Base-by-base conservation (phyloP, 768 basidiomycete genomes). In the Glaciozyma antarctica region DNA sequence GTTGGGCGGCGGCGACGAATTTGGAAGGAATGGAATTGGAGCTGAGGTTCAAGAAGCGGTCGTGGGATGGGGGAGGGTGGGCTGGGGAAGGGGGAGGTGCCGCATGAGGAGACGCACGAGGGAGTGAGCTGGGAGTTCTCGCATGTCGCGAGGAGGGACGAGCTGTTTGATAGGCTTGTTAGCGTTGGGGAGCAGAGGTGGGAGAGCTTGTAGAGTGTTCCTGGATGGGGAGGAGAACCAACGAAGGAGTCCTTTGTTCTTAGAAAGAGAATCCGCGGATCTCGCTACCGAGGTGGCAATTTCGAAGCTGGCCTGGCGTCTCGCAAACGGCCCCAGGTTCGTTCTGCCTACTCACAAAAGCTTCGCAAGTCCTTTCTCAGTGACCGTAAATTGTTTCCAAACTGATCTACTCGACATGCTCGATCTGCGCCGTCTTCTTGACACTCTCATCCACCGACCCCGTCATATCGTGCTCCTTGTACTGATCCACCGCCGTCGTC, bases 11-110 rank as follows among this genome's bases (percentile, higher is more conserved):
- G 4, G 72, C 73, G 30, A 75, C 77, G 43, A 77, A 77, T 26
- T 69, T 79, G 59, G 77, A 78, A 60, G 76, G 76, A 15, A 75
- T 76, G 57, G 77, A 77, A 5, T 64, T 79, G 64, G 72, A 77
- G 22, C 47, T 78, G 49, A 67, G 78, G 15, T 74, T 79, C 75
- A 78, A 78, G 65, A 45, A 69, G 15, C 43, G 52, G 21, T 57
- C 32, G 58, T 5, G 45, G 34, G 47, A 17, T 47, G 10, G 6
- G 4, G 28, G 26, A 32, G 21, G 58, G 49, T 28, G 47, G 45
- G 1, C 15, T 59, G 1, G 68, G 69, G 19, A 56, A 72, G 32
- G 76, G 75, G 2, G 62, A 63, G 15, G 58, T 64, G 62, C 58
- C 71, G 24, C 68, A 70, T 54, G 68, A 69, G 48, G 65, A 67